Base-by-base conservation (phyloP, 148 eudicot species). In the Spergularia marina region DNA sequence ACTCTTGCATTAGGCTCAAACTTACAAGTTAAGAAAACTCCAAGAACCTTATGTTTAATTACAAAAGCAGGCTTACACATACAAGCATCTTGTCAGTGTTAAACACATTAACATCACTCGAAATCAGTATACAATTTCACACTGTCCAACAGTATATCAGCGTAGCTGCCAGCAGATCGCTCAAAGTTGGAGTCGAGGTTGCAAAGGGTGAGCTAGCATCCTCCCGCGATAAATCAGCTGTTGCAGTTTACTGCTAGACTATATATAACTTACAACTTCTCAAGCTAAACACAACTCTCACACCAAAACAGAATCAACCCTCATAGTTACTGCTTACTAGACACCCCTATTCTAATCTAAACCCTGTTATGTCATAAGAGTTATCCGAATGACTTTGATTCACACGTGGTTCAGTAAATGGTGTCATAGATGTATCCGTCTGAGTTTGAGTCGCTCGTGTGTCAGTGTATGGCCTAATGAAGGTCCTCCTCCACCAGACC, bases 401-500 rank as follows among this genome's bases (percentile, higher is more conserved):
- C 13, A 72, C 76, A 81, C 21, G 73, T 11, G 80, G 68, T 56
- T 44, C 39, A 34, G 16, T 15, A 16, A 70, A 61, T 25, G 44
- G 54, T 70, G 82, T 70, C 79, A 72, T 39, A 18, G 78, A 80
- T 80, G 76, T 79, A 21, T 85, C 86, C 1, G 83, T 62, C 72
- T 56, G 87, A 65, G 73, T 17, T 68, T 83, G 73, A 76, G 76
- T 86, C 12, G 71, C 83, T 80, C 57, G 79, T 16, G 84, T 66
- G 57, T 94, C 98, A 63, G 62, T 82, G 63, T 86, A 87, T n/a
- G 96, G 93, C 79, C 92, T 81, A 57, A 91, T 76, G 75, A 94
- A 94, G 58, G 96, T 87, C 84, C 98, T 84, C 65, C 98, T 85
- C 98, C 98, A 94, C 98, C 98, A 94, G 9, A 94, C 98, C 90